Evolutionary conservation across 2,329 filamentous ascomycete species (phyloP).

Genomic region (Neonectria coccinea): DNA sequence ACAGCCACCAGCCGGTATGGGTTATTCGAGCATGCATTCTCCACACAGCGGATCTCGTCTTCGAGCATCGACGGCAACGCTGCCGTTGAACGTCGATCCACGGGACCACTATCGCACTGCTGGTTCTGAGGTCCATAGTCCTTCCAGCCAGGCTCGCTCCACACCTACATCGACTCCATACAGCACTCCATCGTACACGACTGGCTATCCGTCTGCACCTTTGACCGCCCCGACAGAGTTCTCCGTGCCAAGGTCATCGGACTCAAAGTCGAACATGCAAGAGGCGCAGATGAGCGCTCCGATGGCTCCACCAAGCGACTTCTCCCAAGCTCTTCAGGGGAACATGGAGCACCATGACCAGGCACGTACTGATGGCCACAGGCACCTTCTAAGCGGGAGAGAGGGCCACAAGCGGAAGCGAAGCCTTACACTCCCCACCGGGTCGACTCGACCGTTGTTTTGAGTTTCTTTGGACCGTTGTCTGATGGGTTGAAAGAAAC

Average conservation of each 20-base stretch:
- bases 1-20: conserved; percentile 63
- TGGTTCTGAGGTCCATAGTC: conserved; percentile 30
- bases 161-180: conserved; percentile 55
- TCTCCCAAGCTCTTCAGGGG: conserved; percentile 61
- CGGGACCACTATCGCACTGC: conserved; percentile 58
- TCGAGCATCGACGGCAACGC: conserved; percentile 61
- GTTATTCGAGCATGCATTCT: conserved; percentile 59
- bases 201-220: conserved; percentile 65
- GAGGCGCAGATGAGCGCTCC: conserved; percentile 69
- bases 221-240: conserved; percentile 67
- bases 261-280: conserved; percentile 49
- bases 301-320: conserved; percentile 65
- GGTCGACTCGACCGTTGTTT: conserved; percentile 23
- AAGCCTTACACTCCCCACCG: conserved; percentile 48
- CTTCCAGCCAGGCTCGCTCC: conserved; percentile 23
- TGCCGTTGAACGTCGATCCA: conserved; percentile 60
- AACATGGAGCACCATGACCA: conserved; percentile 33
- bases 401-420: conserved; percentile 54
- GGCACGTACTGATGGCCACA: conserved; percentile 18
- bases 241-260: conserved; percentile 44
- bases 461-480: conserved; percentile 9
- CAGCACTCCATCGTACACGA: conserved; percentile 59
- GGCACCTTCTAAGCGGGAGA: conserved; percentile 34
- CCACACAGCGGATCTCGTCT: conserved; percentile 60
- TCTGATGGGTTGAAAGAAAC: not conserved